phyloP scores from a whole-genome alignment of 176 grass and related monocot species.

The Zea luxurians region DNA sequence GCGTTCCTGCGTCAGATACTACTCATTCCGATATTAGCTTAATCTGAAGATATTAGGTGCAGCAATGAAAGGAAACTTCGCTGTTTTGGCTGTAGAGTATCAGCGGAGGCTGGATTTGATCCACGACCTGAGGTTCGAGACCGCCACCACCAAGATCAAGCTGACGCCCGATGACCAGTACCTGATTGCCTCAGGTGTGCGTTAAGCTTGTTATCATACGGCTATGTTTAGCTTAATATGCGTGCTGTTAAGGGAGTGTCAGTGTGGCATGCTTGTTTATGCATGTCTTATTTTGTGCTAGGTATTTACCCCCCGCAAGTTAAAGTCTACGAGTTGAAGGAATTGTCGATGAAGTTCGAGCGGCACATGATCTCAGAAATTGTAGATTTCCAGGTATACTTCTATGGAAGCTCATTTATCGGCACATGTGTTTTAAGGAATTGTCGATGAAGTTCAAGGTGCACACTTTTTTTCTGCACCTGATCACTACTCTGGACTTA shows the following conservation, averaged over 20 bases:
- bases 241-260: neutral
- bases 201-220: neutral
- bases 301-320: conserved; percentile 94
- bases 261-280: neutral
- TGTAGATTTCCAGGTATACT: conserved; percentile 84
- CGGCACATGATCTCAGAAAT: conserved; percentile 90
- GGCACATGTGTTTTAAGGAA: neutral
- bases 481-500: neutral
- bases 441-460: neutral
- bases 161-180: conserved; percentile 70
- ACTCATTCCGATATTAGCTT: too few species aligned
- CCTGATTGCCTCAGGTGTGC: conserved; percentile 79
- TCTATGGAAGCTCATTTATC: neutral
- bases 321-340: conserved; percentile 86
- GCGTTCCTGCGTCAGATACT: too few species aligned
- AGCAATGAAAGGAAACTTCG: neutral
- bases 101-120: conserved; percentile 77
- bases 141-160: conserved; percentile 70
- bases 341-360: conserved; percentile 93
- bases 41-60: too few species aligned
- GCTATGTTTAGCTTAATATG: neutral
- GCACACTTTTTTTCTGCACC: neutral
- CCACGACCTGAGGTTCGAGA: conserved; percentile 85
- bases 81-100: conserved; percentile 52
- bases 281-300: conserved; percentile 30